Evolutionary conservation across 257 asterid genomes (phyloP), one percentile per base, ranked within the genome.

Genomic region (Fraxinus quadrangulata): DNA sequence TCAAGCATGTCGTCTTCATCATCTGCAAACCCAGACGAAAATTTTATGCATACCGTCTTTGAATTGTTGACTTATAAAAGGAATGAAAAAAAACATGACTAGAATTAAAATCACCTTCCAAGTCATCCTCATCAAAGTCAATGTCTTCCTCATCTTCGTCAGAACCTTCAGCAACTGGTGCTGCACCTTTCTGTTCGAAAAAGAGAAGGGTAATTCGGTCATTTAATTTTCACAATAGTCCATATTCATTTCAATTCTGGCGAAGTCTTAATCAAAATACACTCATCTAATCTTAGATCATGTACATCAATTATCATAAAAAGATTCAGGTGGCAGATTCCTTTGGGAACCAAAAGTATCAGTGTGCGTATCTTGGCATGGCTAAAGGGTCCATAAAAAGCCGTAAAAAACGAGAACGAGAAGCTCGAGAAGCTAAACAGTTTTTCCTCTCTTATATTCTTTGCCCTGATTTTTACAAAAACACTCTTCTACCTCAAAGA

Each of bases 1-100:
- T 93, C 98, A 16, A 96, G 86, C 98, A 93, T 90, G 81, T 93
- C 99, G 3, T 95, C 98, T 81, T 93, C 99, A 65, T 93, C 98
- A 76, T 89, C 97, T 89, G 87, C 78, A 63, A 63, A 13, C 72
- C 45, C 54, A 74, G 49, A 63, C 24, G 76, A 37, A 78, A 24
- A 23, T n/a, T 66, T 33, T 6, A 75, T 40, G 19, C n/a, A 13
- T 59, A 33, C 6, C 5, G 26, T 23, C 69, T 23, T 23, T 12
- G 16, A 63, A 23, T 11, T 24, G 5, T 63, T 39, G 39, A 3
- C 39, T 17, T 42, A 10, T 33, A 37, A 33, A 73, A n/a, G 23
- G 28, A 24, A 45, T 0, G 54, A 19, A 70, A 67, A 67, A 71
- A 79, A 76, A 1, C 21, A 63, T 42, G 2, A 69, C 37, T 7